Evolutionary conservation across 495 filamentous ascomycete species (phyloP).

Genomic region (Hypoxylon cercidicola): DNA sequence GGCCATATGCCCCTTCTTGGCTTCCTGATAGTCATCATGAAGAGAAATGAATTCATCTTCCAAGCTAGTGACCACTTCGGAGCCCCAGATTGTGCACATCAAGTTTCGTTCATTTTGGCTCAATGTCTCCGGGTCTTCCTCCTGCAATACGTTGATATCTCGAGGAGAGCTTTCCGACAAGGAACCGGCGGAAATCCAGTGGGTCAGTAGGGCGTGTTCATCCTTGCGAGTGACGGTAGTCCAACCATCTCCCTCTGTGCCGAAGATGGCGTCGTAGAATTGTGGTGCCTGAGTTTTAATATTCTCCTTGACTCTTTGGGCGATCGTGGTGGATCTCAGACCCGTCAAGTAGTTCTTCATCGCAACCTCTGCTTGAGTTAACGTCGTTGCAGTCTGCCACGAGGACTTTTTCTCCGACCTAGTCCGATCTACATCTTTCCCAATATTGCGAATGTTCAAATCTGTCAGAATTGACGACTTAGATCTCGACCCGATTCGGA

Average conservation of each 20-base stretch:
- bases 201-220: conserved; percentile 10
- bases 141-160: conserved; percentile 1
- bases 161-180: background rate
- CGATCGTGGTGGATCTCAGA: background rate
- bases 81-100: conserved; percentile 1
- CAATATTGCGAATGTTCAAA: conserved; percentile 57
- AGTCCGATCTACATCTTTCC: conserved; percentile 32
- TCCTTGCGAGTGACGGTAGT: conserved; percentile 22
- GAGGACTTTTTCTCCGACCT: conserved; percentile 38
- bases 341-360: conserved; percentile 4
- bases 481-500: conserved; percentile 74
- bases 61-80: background rate
- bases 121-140: background rate
- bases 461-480: conserved; percentile 64
- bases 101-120: conserved; percentile 11
- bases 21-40: conserved; percentile 14
- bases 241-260: conserved; percentile 26
- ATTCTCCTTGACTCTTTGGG: conserved; percentile 15
- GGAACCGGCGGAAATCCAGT: conserved; percentile 22
- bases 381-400: conserved; percentile 2
- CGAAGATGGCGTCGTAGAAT: conserved; percentile 46
- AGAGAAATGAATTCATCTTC: conserved; percentile 27
- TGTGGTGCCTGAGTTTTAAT: conserved; percentile 2
- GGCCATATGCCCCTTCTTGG: conserved; percentile 39
- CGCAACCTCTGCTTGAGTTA: conserved; percentile 1